Base-by-base conservation (phyloP, 495 filamentous ascomycete genomes). In the Penicillium verhagenii region DNA sequence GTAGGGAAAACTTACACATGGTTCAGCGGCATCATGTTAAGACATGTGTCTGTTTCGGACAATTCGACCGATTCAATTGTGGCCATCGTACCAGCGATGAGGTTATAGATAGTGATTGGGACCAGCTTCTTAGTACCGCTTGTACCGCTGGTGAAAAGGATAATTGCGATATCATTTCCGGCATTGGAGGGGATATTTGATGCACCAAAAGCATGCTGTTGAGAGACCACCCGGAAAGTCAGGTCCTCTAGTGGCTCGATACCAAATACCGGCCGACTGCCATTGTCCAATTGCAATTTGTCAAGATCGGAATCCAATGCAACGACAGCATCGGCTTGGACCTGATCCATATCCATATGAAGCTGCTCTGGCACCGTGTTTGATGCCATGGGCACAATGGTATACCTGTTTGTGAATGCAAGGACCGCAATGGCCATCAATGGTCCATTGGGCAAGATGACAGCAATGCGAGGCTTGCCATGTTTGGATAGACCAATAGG, bases 21-120 rank as follows among this genome's bases (percentile, higher is more conserved):
- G 57, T 73, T 70, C 19, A 79, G 64, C 1, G 75, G 75, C 76
- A 79, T 79, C 66, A 75, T 71, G 46, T 77, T 75, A n/a, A 75
- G 50, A 56, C 73, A 77, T 5, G 63, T 59, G 54, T 75, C 72
- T 8, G 59, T 51, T 19, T 58, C 48, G 0, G 64, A 63, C 44
- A 77, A 39, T 26, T 66, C 67, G 60, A 73, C 73, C 1, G 73
- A 74, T 4, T 73, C 67, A n/a, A 74, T 68, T 1, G 74, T 72
- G 28, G 70, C 66, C 18, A 60, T 61, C 5, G 74, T 69, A 21
- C 73, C 71, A 8, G 56, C 54, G 26, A 73, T 52, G 40, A 73
- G 69, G n/a, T 67, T 66, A 23, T 67, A 64, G 7, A 65, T 52
- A n/a, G 67, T 66, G 24, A 77, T 59, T 2, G 74, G 74, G 16